phyloP scores from a whole-genome alignment of 1,284 basidiomycete genomes.

The Singerocomus rubriflavus region DNA sequence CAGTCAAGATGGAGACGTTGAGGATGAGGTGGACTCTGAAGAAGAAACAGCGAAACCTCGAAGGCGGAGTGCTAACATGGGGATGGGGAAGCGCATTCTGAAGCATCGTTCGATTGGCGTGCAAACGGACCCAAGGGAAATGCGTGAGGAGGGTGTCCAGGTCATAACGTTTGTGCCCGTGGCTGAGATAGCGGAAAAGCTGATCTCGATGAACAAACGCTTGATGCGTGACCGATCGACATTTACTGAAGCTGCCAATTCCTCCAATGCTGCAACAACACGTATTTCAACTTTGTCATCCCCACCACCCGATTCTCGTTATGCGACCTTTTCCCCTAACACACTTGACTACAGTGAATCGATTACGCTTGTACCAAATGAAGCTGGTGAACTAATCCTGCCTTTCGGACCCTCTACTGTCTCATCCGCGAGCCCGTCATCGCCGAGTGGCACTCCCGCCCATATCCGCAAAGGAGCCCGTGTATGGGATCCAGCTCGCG shows the following conservation, averaged over 20 bases:
- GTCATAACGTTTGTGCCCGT: constrained; percentile 15
- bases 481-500: constrained; percentile 76
- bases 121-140: constrained; percentile 27
- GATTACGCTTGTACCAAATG: constrained; percentile 1
- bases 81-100: constrained; percentile 2
- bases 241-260: constrained; percentile 22
- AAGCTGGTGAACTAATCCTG: background rate
- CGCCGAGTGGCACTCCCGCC: constrained; percentile 38
- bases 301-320: background rate
- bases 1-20: constrained; percentile 79
- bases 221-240: constrained; percentile 39
- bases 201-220: constrained; percentile 16
- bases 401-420: constrained; percentile 33
- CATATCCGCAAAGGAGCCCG: constrained; percentile 42
- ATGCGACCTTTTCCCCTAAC: background rate
- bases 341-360: background rate
- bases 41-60: constrained; percentile 32
- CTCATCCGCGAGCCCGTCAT: constrained; percentile 49
- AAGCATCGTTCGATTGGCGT: constrained; percentile 33
- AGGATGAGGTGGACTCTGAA: constrained; percentile 71
- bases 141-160: constrained; percentile 26
- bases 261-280: constrained; percentile 28
- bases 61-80: constrained; percentile 18
- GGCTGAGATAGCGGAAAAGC: constrained; percentile 18
- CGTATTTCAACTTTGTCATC: constrained; percentile 20